These are phyloP conservation scores for Chlorella sp. DNA, from an alignment of 139 green algal species.

Conservation along the genomic window DNA sequence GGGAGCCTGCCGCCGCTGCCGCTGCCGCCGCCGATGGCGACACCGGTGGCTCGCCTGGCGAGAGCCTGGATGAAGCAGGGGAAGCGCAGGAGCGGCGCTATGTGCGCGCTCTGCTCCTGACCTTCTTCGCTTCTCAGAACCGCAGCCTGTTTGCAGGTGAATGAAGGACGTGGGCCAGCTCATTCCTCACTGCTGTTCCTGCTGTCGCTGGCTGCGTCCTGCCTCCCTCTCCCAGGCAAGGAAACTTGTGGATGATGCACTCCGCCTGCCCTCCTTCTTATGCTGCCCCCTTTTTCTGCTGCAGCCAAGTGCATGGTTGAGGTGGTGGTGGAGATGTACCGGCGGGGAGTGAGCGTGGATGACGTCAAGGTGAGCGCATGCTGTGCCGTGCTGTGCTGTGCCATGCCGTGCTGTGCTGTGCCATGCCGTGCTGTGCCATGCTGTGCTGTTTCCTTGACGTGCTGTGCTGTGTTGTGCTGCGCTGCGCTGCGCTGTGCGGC, in stretches of 20 bases:
- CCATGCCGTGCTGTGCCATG: too few relatives aligned
- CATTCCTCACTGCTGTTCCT: not conserved
- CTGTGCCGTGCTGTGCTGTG: conserved; percentile 44
- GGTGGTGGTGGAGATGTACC: conserved; percentile 59
- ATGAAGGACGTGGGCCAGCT: not conserved
- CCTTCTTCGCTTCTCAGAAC: conserved; percentile 58
- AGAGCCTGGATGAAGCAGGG: not conserved
- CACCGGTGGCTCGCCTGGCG: not conserved
- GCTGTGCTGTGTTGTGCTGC: conserved; percentile 25
- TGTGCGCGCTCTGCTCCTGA: conserved; percentile 57
- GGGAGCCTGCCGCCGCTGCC: not conserved
- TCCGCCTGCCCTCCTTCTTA: not conserved
- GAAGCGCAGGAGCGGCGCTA: conserved; percentile 32
- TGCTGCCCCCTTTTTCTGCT: conserved; percentile 41
- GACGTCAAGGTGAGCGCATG: conserved; percentile 39
- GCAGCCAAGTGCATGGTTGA: conserved; percentile 75
- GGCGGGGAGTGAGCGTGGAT: conserved; percentile 44
- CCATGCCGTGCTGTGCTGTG: not conserved
- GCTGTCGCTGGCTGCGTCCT: not conserved
- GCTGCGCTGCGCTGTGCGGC: not conserved
- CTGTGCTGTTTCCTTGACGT: too few relatives aligned
- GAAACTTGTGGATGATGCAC: too few relatives aligned
- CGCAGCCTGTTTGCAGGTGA: conserved; percentile 57
- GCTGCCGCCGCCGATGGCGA: not conserved
- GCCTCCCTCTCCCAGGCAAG: not conserved